These are phyloP conservation scores for Protomyces pachydermus DNA, from an alignment of 1,139 yeast genomes.

Conservation along the genomic window DNA sequence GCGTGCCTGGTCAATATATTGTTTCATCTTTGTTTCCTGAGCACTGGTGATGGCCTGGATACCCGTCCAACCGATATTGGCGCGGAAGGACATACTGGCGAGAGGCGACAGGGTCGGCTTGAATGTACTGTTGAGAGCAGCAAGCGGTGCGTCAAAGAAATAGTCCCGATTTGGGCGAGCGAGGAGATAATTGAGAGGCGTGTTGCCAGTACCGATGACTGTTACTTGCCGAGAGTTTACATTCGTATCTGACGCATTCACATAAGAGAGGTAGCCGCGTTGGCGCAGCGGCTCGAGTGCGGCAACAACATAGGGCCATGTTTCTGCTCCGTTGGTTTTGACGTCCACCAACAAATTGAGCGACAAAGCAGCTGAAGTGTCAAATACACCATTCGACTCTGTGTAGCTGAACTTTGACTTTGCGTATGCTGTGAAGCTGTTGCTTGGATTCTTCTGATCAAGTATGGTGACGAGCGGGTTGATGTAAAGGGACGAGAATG, in stretches of 20 bases:
- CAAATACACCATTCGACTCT: slow-evolving; percentile 43
- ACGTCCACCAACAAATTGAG: slow-evolving; percentile 48
- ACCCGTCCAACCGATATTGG: slow-evolving; percentile 29
- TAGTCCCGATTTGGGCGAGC: slow-evolving; percentile 32
- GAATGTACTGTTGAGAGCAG: slow-evolving; percentile 26
- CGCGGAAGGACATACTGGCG: slow-evolving; percentile 32
- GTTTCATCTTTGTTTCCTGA: slow-evolving; percentile 37
- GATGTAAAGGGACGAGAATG: slow-evolving; percentile 52
- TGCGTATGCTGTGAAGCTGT: slow-evolving; percentile 16
- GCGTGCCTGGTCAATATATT: slow-evolving; percentile 41
- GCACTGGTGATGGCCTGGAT: slow-evolving; percentile 33
- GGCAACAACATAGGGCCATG: slow-evolving; percentile 40
- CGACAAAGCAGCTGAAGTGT: slow-evolving; percentile 43
- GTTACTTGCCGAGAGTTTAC: slow-evolving; percentile 43
- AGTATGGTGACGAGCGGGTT: slow-evolving; percentile 51
- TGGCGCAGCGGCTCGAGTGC: slow-evolving; percentile 42
- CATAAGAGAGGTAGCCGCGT: slow-evolving; percentile 42
- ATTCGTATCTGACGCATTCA: slow-evolving; percentile 35
- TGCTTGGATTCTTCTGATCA: slow-evolving; percentile 43
- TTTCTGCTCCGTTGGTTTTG: slow-evolving; percentile 44
- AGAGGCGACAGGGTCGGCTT: slow-evolving; percentile 32
- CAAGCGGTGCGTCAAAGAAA: slow-evolving; percentile 36
- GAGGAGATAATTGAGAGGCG: slow-evolving; percentile 31
- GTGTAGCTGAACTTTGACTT: background rate
- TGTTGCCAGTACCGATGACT: slow-evolving; percentile 38